Evolutionary conservation across 257 asterid species (phyloP).

Genomic region (Solanum dulcamara): DNA sequence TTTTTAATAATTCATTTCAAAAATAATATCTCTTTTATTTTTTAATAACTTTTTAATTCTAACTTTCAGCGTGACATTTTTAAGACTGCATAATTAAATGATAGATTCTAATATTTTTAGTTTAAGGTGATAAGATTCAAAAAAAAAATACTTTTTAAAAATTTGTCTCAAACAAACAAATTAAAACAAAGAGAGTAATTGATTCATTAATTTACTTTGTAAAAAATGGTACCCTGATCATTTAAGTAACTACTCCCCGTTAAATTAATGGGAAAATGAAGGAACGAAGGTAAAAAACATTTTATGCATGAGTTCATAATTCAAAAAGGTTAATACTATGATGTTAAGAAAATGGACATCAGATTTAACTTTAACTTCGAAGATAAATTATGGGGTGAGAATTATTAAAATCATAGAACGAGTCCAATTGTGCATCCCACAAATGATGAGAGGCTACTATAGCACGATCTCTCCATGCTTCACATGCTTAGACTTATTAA

Average conservation of each 20-base stretch:
- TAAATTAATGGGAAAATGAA: neutral
- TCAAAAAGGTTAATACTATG: neutral
- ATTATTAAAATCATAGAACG: no score
- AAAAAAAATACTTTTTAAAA: no score
- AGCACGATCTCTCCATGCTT: no score
- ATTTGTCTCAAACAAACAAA: neutral
- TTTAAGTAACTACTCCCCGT: neutral
- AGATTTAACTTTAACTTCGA: no score
- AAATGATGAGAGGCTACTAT: neutral
- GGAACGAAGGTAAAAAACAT: neutral
- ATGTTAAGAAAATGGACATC: neutral
- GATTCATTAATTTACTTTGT: neutral
- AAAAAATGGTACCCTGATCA: neutral
- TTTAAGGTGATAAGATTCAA: neutral
- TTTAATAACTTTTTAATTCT: neutral
- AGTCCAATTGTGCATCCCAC: neutral
- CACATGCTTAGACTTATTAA: neutral
- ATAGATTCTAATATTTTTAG: neutral
- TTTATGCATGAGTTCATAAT: no score
- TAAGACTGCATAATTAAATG: neutral
- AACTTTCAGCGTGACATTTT: neutral
- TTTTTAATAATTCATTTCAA: no score
- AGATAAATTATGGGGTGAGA: no score
- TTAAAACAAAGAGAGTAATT: neutral
- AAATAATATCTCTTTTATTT: fast-evolving